Evolutionary conservation across 331 rosid genomes (phyloP).

Genomic region (Rosa hybrid): DNA sequence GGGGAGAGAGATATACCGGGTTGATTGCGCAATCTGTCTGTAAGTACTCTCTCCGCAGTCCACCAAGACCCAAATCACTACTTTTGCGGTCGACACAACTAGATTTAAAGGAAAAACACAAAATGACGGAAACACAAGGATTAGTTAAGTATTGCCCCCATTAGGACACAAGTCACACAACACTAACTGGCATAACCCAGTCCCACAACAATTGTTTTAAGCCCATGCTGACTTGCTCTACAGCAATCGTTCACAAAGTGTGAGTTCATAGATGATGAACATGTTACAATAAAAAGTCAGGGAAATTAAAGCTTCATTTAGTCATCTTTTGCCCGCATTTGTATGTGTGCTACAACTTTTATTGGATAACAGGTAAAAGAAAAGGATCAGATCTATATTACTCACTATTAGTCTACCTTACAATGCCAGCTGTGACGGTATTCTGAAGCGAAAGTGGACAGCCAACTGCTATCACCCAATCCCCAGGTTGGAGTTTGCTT

Average conservation of each 20-base stretch:
- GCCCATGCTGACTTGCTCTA: not conserved
- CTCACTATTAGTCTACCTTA: constrained; percentile 50
- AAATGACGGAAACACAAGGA: constrained; percentile 17
- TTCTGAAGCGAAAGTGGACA: constrained; percentile 89
- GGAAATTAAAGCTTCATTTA: not conserved
- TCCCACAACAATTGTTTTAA: not conserved
- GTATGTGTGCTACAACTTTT: not conserved
- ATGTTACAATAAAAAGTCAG: not conserved
- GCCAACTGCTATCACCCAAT: constrained; percentile 87
- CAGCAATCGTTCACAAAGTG: not conserved
- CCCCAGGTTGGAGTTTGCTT: constrained; percentile 83
- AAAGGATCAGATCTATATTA: not conserved
- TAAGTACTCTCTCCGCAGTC: constrained; percentile 74
- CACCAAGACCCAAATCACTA: constrained; percentile 88
- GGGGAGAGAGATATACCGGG: constrained; percentile 39
- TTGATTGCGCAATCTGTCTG: constrained; percentile 86
- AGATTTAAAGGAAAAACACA: constrained; percentile 10
- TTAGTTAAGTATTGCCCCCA: not conserved
- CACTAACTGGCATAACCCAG: not conserved
- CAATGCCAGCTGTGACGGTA: constrained; percentile 91
- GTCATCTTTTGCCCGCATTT: not conserved
- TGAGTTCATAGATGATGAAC: not conserved
- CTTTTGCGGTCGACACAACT: constrained; percentile 93
- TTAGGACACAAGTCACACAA: not conserved
- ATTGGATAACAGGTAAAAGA: not conserved